phyloP scores from a whole-genome alignment of 352 stramenopile species.

The Halophytophthora batemanensis region DNA sequence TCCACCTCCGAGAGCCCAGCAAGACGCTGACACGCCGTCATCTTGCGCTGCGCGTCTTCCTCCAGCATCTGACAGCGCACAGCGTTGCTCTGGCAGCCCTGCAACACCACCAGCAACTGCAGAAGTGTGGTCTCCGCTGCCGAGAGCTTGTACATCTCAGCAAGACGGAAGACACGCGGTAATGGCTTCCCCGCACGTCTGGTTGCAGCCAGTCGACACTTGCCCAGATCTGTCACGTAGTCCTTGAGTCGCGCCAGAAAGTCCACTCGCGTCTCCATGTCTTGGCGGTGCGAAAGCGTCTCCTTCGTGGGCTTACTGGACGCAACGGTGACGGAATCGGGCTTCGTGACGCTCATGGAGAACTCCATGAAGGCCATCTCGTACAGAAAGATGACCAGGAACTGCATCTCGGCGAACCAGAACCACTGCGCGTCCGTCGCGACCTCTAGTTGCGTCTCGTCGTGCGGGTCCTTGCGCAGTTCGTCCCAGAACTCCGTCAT shows the following conservation, averaged over 20 bases:
- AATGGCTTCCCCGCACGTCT: slow-evolving; percentile 29
- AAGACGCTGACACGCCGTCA: slow-evolving; percentile 71
- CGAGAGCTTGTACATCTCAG: slow-evolving; percentile 73
- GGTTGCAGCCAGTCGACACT: slow-evolving; percentile 48
- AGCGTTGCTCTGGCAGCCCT: slow-evolving; percentile 82
- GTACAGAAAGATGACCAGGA: slow-evolving; percentile 78
- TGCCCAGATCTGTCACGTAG: slow-evolving; percentile 57
- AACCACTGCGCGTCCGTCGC: slow-evolving; percentile 69
- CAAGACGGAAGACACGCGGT: slow-evolving; percentile 71
- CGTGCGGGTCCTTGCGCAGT: slow-evolving; percentile 44
- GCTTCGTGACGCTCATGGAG: slow-evolving; percentile 78
- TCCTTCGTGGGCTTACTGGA: slow-evolving; percentile 32
- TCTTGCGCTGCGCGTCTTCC: slow-evolving; percentile 72
- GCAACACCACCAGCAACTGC: slow-evolving; percentile 78
- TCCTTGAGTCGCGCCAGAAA: slow-evolving; percentile 62
- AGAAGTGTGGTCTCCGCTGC: slow-evolving; percentile 70
- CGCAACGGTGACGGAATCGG: slow-evolving; percentile 56
- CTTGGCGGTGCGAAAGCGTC: slow-evolving; percentile 54
- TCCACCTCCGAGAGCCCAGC: slow-evolving; percentile 85
- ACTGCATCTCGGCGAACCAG: slow-evolving; percentile 81
- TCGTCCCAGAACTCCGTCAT: slow-evolving; percentile 71
- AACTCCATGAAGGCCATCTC: slow-evolving; percentile 88
- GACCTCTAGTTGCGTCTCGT: slow-evolving; percentile 33
- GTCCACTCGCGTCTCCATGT: slow-evolving; percentile 76
- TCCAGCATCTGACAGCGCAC: slow-evolving; percentile 85